Evolutionary conservation across 345 rosid species (phyloP).

Genomic region (Ceriops decandra): DNA sequence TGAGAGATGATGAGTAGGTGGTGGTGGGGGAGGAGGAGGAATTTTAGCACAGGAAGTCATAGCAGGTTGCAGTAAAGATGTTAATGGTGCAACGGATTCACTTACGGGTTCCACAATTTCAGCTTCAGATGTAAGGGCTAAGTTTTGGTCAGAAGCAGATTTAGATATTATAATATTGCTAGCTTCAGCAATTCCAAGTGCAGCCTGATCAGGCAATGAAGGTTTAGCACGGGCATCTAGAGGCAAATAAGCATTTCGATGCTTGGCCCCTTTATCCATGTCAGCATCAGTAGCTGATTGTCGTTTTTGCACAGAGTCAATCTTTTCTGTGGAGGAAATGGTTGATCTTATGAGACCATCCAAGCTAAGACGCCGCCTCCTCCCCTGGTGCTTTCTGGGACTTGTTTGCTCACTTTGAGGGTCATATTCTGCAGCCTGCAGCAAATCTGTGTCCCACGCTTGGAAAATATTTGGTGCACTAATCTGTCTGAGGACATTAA

Average conservation of each 20-base stretch:
- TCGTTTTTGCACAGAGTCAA: constrained; percentile 24
- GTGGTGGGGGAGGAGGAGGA: constrained; percentile 14
- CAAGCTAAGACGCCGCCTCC: constrained; percentile 24
- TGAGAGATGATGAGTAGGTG: constrained; percentile 20
- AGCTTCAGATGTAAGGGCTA: constrained; percentile 9
- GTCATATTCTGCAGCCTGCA: constrained; percentile 25
- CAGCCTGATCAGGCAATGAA: constrained; percentile 23
- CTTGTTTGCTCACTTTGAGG: constrained; percentile 37
- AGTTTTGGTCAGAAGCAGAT: constrained; percentile 13
- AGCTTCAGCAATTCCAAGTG: constrained; percentile 20
- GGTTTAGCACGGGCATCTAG: constrained; percentile 25
- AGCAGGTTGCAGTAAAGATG: constrained; percentile 29
- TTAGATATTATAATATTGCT: constrained; percentile 16
- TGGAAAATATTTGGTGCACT: constrained; percentile 52
- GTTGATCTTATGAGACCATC: constrained; percentile 35
- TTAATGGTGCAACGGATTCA: constrained; percentile 27
- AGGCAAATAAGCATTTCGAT: constrained; percentile 21
- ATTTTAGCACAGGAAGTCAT: constrained; percentile 15
- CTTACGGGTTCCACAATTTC: constrained; percentile 24
- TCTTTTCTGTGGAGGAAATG: constrained; percentile 33
- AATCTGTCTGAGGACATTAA: constrained; percentile 70
- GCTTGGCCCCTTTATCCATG: constrained; percentile 7
- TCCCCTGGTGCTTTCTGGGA: constrained; percentile 40
- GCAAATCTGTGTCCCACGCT: constrained; percentile 38
- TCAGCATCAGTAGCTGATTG: constrained; percentile 23